Conservation (phyloP, 257 asterid genomes). For the Lycium barbarum region DNA sequence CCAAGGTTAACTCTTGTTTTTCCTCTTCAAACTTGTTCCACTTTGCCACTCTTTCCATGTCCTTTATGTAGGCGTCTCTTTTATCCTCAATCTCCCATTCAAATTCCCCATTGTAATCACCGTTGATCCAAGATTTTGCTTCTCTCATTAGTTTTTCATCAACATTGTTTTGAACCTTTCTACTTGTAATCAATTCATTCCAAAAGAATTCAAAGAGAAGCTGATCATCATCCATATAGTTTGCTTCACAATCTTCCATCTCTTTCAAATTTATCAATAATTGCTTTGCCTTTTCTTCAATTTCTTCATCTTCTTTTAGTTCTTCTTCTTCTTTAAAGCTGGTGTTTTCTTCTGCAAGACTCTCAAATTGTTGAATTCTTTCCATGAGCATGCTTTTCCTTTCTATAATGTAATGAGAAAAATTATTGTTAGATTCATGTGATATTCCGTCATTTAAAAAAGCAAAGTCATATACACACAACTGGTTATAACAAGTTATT, state of each 20-base stretch:
- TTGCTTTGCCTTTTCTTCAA: conserved; percentile 48
- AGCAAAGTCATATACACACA: not conserved
- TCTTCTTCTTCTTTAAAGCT: not conserved
- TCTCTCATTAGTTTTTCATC: conserved; percentile 38
- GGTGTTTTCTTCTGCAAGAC: conserved; percentile 22
- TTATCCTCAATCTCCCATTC: conserved; percentile 59
- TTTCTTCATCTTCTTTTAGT: conserved; percentile 1
- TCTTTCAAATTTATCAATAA: conserved; percentile 38
- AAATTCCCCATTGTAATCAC: conserved; percentile 44
- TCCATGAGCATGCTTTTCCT: conserved; percentile 44
- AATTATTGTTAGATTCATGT: not conserved
- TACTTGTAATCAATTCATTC: conserved; percentile 43
- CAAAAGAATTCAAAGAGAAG: conserved; percentile 59
- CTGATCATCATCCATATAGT: not conserved
- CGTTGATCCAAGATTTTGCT: conserved; percentile 58
- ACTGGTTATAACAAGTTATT: not conserved
- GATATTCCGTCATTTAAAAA: not conserved
- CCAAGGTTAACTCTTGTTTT: conserved; percentile 49
- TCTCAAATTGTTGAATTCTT: conserved; percentile 40
- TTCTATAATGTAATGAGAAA: conserved; percentile 33
- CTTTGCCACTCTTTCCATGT: conserved; percentile 57
- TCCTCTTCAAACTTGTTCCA: conserved; percentile 63
- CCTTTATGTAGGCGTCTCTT: conserved; percentile 54
- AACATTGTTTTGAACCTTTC: conserved; percentile 24
- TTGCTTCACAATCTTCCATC: not conserved